Conservation (phyloP, 2,329 filamentous ascomycete species). For the Furcasterigmium furcatum region DNA sequence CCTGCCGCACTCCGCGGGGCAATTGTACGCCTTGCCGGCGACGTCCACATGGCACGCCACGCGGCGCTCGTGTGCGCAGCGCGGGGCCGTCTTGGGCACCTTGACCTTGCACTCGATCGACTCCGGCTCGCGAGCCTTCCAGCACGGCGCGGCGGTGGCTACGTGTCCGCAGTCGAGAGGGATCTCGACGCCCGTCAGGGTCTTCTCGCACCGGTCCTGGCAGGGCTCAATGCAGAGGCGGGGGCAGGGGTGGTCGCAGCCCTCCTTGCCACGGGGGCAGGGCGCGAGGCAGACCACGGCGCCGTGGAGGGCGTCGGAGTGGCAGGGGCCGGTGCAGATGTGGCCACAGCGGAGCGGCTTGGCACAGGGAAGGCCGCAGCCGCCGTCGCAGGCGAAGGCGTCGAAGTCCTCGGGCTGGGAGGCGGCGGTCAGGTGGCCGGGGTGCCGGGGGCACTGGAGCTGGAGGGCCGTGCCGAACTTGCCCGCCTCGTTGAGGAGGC, state of each 20-base stretch:
- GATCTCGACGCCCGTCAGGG: constrained; percentile 23
- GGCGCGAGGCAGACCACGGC: constrained; percentile 40
- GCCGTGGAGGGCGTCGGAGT: constrained; percentile 42
- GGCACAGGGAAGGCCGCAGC: constrained; percentile 51
- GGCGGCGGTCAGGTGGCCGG: constrained; percentile 44
- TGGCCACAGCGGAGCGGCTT: constrained; percentile 47
- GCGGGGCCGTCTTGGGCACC: constrained; percentile 45
- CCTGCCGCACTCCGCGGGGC: constrained; percentile 41
- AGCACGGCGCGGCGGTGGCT: constrained; percentile 26
- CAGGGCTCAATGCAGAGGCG: constrained; percentile 40
- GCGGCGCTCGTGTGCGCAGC: constrained; percentile 50
- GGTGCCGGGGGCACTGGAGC: constrained; percentile 60
- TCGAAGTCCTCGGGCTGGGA: constrained; percentile 55
- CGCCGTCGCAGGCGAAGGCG: constrained; percentile 56
- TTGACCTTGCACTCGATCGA: constrained; percentile 42
- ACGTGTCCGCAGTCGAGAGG: constrained; percentile 39
- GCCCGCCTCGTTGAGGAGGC: constrained; percentile 40
- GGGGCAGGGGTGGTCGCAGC: constrained; percentile 42
- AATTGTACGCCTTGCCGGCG: constrained; percentile 34
- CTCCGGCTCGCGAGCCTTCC: constrained; percentile 37
- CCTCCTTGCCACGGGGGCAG: constrained; percentile 35
- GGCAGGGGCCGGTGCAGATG: constrained; percentile 40
- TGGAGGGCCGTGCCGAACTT: constrained; percentile 49
- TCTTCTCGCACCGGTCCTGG: constrained; percentile 27
- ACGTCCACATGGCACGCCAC: constrained; percentile 50